Evolutionary conservation across 1,284 basidiomycete species (phyloP), one percentile per base, ranked within the genome.

Genomic region (Entoloma clypeatum): DNA sequence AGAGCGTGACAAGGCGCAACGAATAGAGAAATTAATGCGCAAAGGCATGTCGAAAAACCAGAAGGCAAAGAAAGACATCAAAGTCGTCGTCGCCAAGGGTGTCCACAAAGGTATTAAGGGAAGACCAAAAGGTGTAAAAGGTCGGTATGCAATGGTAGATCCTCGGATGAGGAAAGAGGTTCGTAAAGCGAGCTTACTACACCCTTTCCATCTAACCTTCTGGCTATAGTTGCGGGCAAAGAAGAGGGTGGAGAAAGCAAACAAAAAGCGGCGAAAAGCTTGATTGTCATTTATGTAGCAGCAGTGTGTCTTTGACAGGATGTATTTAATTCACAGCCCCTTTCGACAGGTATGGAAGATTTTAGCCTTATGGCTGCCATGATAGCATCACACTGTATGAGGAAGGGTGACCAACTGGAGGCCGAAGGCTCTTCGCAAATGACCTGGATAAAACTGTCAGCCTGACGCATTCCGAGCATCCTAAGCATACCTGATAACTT

Each of bases 81-180:
- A 93, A 66, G 65, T 98, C 8, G 84, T 99, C 19, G 95, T 99
- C 3, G 96, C 95, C 8, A 90, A 86, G 56, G 96, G 96, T 37
- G 72, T 77, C 13, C 89, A 96, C 63, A 89, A 81, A 57, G 96
- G 91, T 41, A 62, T 94, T 53, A 88, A 94, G 69, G 96, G 96
- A 7, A 70, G 96, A 45, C 96, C 96, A 14, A 96, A 88, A 64
- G 96, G 96, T 50, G 86, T 97, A 45, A 98, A 96, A 70, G 96
- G 90, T 25, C 75, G 85, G 39, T 95, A 94, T 61, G 68, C 82
- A 44, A 97, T 97, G 90, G 90, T 96, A 7, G 93, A 97, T 59
- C 64, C 85, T 2, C 69, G 88, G 48, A 87, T 87, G 83, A 86
- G 72, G 62, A 90, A 90, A 75, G 86, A 90, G 76, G 83, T 85